Evolutionary conservation across 176 grass and related monocot species (phyloP), one percentile per base, ranked within the genome.

Genomic region (Aegilops longissima): DNA sequence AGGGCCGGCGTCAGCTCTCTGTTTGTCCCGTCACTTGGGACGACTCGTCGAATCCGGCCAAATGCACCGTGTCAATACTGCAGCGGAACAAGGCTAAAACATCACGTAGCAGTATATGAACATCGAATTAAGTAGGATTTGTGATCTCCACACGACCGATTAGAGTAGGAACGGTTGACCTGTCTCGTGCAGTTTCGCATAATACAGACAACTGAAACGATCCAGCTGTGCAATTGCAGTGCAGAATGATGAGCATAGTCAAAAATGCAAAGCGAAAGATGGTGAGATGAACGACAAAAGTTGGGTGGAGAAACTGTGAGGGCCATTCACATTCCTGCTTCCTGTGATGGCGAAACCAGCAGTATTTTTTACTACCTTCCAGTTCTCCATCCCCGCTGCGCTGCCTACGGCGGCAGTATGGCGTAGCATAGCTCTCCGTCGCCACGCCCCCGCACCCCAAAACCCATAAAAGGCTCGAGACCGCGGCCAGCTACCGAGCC

Each of bases 391-490:
- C 75, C 58, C 71, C 14, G 40, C 36, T 21, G 27, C 24, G 39
- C 36, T 29, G 21, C 20, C 61, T 61, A 44, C 77, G 54, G 81
- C 75, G 73, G 73, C 68, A 71, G 35, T 29, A 25, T 82, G 10
- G 17, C 16, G 2, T 54, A 52, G 61, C 16, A 17, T 52, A 18
- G 51, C 17, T 36, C 61, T 12, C 44, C 80, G 82, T 52, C 58
- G 61, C 82, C 77, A 38, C 82, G 81, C 81, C 82, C 76, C 42
- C 42, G 45, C 45, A 5, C 45, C 64, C 85, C 89, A 91, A 91
- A 88, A 91, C 86, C 90, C 90, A 88, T 91, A 88, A 85, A 85
- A 88, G 82, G 47, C 76, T 63, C 39, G 73, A 92, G 63, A 49
- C 67, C 58, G 31, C 75, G 68, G 29, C 3, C 52, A 38, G 14